Conservation (phyloP, 345 rosid species). For the Arabidopsis suecica region DNA sequence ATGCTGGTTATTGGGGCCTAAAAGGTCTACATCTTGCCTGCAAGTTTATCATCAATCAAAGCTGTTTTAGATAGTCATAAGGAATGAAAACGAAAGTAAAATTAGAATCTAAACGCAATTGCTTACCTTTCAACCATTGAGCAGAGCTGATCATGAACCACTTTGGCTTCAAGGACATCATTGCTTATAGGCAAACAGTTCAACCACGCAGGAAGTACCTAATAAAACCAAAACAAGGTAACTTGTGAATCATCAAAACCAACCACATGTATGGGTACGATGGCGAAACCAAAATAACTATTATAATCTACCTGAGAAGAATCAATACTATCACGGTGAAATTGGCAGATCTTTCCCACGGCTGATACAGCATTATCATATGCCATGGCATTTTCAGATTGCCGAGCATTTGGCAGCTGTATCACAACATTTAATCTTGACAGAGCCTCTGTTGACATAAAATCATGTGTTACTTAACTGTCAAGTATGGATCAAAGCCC, state of each 20-base stretch:
- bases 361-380: constrained; percentile 99
- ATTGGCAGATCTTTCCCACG: constrained; percentile 93
- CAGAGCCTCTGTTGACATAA: constrained; percentile 78
- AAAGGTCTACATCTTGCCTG: constrained; percentile 87
- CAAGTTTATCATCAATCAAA: constrained; percentile 24
- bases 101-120: neutral
- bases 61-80: constrained; percentile 18
- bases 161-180: constrained; percentile 96
- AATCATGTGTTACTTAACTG: constrained; percentile 33
- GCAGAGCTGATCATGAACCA: constrained; percentile 96
- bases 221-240: neutral
- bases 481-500: neutral
- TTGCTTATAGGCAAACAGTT: constrained; percentile 94
- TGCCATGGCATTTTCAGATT: constrained; percentile 91
- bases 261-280: neutral
- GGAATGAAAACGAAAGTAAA: neutral
- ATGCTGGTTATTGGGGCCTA: constrained; percentile 88
- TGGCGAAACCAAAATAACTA: neutral
- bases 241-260: constrained; percentile 8
- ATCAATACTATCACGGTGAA: constrained; percentile 86
- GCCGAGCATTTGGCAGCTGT: constrained; percentile 76
- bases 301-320: constrained; percentile 73
- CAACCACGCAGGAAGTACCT: constrained; percentile 99
- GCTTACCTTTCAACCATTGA: constrained; percentile 91
- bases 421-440: constrained; percentile 93